Base-by-base conservation (phyloP, 2,329 filamentous ascomycete genomes). In the Aspergillus flavus region DNA sequence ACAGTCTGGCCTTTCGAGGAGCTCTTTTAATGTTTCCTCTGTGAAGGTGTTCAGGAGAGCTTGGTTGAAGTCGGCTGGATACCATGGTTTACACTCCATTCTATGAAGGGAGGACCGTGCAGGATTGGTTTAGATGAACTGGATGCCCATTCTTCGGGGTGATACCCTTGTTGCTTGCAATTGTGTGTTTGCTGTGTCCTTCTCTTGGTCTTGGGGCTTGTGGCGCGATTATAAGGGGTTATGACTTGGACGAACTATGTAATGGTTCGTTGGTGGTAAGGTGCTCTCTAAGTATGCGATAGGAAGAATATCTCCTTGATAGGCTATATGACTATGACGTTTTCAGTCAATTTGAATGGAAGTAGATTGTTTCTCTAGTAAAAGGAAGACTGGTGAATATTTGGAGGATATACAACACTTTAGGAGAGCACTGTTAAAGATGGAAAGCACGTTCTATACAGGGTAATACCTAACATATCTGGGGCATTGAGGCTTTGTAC, bases 11-110 rank as follows among this genome's bases (percentile, higher is more conserved):
- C 62, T 58, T 19, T 61, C 57, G n/a, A 72, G 59, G 28, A 69
- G 65, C 2, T 59, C 16, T 4, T 64, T 58, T 16, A 75, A 57
- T 28, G 72, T 63, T 9, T 66, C 58, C n/a, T 67, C 62, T n/a
- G 62, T 63, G 23, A 73, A 50, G 4, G 56, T 71, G 61, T 72
- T 74, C 30, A 32, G 46, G 21, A 75, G 57, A 12, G 70, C 71
- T 45, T 61, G 60, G 14, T 61, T 61, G 50, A 71, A 75, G 58
- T 75, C 73, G 6, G 34, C 36, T 26, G 74, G 74, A 58, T 72
- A 73, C 46, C 61, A 61, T 23, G 59, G 46, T 39, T 71, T 67
- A 39, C 36, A 39, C 12, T 69, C 64, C 72, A 74, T 75, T 14
- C n/a, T 55, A 45, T 26, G 30, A 34, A n/a, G 9, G 30, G 28